Base-by-base conservation (phyloP, 306 rosid genomes). In the Herpetospermum pedunculosum region DNA sequence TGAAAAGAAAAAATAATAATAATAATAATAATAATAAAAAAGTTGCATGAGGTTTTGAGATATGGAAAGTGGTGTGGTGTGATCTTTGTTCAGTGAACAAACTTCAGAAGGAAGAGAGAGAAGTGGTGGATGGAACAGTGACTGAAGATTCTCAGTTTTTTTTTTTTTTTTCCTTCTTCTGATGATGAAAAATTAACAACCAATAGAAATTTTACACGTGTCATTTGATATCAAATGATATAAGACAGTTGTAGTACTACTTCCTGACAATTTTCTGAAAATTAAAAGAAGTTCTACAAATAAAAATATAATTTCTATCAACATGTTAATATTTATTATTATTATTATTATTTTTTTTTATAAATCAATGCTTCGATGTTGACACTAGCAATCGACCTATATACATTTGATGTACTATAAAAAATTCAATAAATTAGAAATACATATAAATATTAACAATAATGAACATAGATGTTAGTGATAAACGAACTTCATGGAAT, bases 111-210 rank as follows among this genome's bases (percentile, higher is more conserved):
- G 44, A 34, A 32, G 46, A 63, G 46, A 63, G 46, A 63, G 70
- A 63, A n/a, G 40, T 59, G 68, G 41, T 59, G 68, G 68, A 60
- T 60, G 68, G 5, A 32, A 30, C 46, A 63, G 70, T 63, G 70
- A 13, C 4, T 19, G 70, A 63, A 63, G 70, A 63, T 63, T 63
- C 48, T 63, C 8, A 35, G n/a, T 9, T 35, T 11, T 52, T 11
- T 29, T 62, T 60, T 4, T 59, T 13, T 30, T 25, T 59, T 46
- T 35, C 37, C 7, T 35, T 19, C 21, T 37, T 38, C 18, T n/a
- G 19, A n/a, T n/a, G n/a, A n/a, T 35, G n/a, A 21, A 1, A n/a
- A 64, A n/a, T 38, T 40, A 21, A 12, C 4, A 37, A 5, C 47
- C 32, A 64, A 1, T 21, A 38, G 5, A 5, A 19, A n/a, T 10